These are phyloP conservation scores for Gracilaria domingensis DNA, from an alignment of 23 red algal genomes.

Conservation along the genomic window DNA sequence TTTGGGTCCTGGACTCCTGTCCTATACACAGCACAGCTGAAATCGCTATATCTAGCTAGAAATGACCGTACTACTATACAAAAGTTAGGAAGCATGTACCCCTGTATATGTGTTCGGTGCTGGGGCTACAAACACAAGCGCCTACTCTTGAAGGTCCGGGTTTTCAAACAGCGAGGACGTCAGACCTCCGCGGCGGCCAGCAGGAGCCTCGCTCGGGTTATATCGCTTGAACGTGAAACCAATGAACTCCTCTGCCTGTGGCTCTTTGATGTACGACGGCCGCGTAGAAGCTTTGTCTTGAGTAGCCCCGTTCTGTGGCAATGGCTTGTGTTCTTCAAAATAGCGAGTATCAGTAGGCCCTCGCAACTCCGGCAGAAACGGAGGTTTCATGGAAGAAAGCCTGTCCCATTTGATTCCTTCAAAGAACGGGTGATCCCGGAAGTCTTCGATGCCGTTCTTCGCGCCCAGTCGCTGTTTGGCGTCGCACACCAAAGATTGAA, in stretches of 20 bases:
- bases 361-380: constrained; percentile 91
- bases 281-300: constrained; percentile 8
- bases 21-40: too few relatives aligned
- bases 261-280: constrained; percentile 69
- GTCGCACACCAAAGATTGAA: constrained; percentile 87
- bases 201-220: constrained; percentile 61
- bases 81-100: neutral
- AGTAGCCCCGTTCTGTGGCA: constrained; percentile 27
- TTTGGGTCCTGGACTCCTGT: too few relatives aligned
- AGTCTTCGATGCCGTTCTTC: constrained; percentile 92
- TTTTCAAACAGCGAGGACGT: constrained; percentile 41
- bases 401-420: constrained; percentile 91
- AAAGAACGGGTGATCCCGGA: constrained; percentile 97
- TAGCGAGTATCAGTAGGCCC: constrained; percentile 95
- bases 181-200: constrained; percentile 58
- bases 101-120: neutral
- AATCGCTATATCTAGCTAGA: too few relatives aligned
- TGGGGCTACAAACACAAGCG: neutral
- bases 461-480: constrained; percentile 91
- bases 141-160: constrained; percentile 48
- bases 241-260: constrained; percentile 75
- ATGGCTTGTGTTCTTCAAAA: constrained; percentile 87
- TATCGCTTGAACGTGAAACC: constrained; percentile 85
- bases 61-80: neutral
- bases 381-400: constrained; percentile 69